Base-by-base conservation (phyloP, 805 yeast species). In the Yamadazyma scolyti region DNA sequence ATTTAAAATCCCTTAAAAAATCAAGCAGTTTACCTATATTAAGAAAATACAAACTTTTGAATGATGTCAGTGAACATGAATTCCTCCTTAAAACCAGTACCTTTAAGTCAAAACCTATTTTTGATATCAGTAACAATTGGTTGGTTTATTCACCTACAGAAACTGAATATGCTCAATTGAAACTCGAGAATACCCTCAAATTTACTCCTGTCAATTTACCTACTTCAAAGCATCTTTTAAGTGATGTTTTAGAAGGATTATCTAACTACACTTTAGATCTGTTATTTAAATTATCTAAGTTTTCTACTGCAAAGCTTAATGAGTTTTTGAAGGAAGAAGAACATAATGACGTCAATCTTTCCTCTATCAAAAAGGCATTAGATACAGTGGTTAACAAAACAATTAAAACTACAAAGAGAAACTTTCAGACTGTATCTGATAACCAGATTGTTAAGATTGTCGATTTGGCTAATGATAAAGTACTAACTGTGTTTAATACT, bases 211-310 rank as follows among this genome's bases (percentile, higher is more conserved):
- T 74, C 13, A 61, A 60, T 37, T 46, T 75, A 21, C 71, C 76
- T 13, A 66, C 72, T 3, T 60, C 65, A 3, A 67, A 68, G 3
- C 73, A 75, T 2, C 52, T 75, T 22, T 54, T 73, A 20, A 65
- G 66, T 27, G 62, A 73, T 30, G 65, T 78, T 1, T 47, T 77
- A 31, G 65, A 71, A 8, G 58, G 65, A 10, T 43, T 78, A 9
- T 73, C 81, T 2, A 62, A 65, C 33, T 60, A 71, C 2, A 77
- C 83, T 0, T 50, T 77, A 11, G 83, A 74, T 49, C 68, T 73
- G 9, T 43, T 73, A 10, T 54, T 61, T 39, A 65, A 61, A 40
- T 44, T 77, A 6, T 63, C 79, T 0, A 77, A 74, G 34, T 33
- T 34, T 11, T 43, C 51, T 5, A 62, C 73, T 8, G 53, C 60